Evolutionary conservation across 306 rosid genomes (phyloP).

Genomic region (Mucuna pruriens): DNA sequence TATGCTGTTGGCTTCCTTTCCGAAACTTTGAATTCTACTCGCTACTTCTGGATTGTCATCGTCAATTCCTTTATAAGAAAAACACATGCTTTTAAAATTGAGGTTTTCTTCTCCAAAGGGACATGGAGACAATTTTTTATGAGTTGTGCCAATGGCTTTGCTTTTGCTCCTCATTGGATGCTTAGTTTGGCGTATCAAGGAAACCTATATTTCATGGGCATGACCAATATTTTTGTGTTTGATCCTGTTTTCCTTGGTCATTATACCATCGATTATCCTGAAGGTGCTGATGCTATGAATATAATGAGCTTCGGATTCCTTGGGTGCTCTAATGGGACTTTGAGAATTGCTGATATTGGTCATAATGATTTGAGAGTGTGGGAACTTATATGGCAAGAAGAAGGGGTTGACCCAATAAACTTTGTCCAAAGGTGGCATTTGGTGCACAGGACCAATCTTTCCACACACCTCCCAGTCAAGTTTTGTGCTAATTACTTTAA

Average conservation of each 20-base stretch:
- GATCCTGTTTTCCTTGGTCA: not conserved
- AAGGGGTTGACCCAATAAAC: too few relatives aligned
- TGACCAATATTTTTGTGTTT: slow-evolving; percentile 18
- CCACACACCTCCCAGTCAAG: not conserved
- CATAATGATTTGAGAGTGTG: slow-evolving; percentile 21
- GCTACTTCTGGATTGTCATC: not conserved
- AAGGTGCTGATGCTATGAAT: slow-evolving; percentile 8
- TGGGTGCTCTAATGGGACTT: not conserved
- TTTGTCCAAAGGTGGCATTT: not conserved
- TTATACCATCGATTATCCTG: slow-evolving; percentile 8
- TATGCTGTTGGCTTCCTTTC: slow-evolving; percentile 31
- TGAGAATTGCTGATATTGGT: slow-evolving; percentile 38
- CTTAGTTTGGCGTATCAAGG: slow-evolving; percentile 3
- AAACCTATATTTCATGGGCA: slow-evolving; percentile 36
- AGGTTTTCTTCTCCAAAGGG: slow-evolving; percentile 23
- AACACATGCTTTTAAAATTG: not conserved
- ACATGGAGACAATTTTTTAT: not conserved
- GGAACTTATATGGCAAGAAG: not conserved
- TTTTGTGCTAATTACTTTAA: slow-evolving; percentile 35
- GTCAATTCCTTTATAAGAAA: slow-evolving; percentile 12
- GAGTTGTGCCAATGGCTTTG: not conserved
- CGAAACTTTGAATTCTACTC: not conserved
- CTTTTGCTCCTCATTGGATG: slow-evolving; percentile 41
- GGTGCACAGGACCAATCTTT: not conserved
- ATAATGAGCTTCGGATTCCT: slow-evolving; percentile 42